Percentiles rank a stretch among this genome's conserved stretches.
These are phyloP conservation scores for Cunninghamia lanceolata DNA, from an alignment of 75 land plant genomes.

Conservation along the genomic window DNA sequence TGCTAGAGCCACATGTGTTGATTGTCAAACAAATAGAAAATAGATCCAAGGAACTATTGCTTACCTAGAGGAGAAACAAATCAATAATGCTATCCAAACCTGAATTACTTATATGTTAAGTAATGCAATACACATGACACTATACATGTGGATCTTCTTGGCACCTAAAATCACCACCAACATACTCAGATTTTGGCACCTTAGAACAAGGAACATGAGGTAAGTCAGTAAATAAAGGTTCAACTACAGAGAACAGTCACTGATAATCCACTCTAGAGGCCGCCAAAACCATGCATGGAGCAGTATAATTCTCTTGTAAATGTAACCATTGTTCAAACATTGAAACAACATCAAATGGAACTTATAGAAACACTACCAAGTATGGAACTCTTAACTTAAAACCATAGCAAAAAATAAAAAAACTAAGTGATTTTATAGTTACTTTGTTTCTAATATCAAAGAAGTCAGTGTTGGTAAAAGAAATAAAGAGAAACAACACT, in stretches of 20 bases:
- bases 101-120: background rate
- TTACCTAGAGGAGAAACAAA: background rate
- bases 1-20: conserved; percentile 88
- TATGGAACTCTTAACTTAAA: background rate
- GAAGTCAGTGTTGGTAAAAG: background rate
- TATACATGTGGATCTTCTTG: conserved; percentile 75
- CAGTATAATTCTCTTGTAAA: conserved; percentile 78
- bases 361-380: background rate
- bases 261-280: conserved; percentile 94
- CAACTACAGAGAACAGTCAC: conserved; percentile 55
- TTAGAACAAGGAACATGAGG: conserved; percentile 44
- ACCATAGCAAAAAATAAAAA: background rate
- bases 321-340: background rate
- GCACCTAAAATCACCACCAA: conserved; percentile 87
- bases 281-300: conserved; percentile 85
- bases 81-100: background rate
- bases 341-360: background rate
- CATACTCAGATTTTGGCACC: conserved; percentile 63
- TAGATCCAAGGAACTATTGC: background rate
- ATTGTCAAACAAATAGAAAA: conserved; percentile 23
- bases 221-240: conserved; percentile 70
- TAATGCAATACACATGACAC: background rate
- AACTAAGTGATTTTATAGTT: background rate
- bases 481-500: conserved; percentile 15
- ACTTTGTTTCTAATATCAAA: background rate